Evolutionary conservation across 768 basidiomycete genomes (phyloP).

Genomic region (Leccinum barrowsii): DNA sequence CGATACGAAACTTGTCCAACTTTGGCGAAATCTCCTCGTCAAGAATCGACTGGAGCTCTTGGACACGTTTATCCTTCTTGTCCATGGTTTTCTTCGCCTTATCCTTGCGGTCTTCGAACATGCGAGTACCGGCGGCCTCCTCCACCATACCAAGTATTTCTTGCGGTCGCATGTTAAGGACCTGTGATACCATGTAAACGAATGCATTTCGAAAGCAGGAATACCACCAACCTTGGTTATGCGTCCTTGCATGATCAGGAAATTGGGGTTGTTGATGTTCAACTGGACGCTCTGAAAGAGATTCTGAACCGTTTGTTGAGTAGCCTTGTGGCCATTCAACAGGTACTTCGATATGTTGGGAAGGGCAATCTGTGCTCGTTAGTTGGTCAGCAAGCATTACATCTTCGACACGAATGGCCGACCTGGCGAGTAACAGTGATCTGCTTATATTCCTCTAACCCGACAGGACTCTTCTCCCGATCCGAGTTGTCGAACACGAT

Average conservation of each 20-base stretch:
- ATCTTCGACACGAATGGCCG: constrained; percentile 15
- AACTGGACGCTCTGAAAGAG: constrained; percentile 96
- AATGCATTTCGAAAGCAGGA: not conserved
- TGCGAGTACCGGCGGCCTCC: constrained; percentile 96
- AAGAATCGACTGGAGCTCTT: constrained; percentile 79
- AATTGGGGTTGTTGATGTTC: constrained; percentile 99
- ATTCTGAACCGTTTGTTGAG: constrained; percentile 80
- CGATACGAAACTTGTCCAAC: constrained; percentile 80
- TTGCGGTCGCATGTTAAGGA: constrained; percentile 96
- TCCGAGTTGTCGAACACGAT: constrained; percentile 99
- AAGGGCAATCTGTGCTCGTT: constrained; percentile 70
- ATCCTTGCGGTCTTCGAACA: constrained; percentile 99
- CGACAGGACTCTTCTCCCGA: constrained; percentile 74
- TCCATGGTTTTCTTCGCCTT: constrained; percentile 94
- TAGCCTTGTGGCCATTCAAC: constrained; percentile 91
- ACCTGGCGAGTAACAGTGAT: constrained; percentile 98
- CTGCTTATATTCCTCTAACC: constrained; percentile 74
- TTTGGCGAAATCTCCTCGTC: constrained; percentile 93
- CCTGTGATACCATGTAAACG: constrained; percentile 31
- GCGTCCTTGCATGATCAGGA: constrained; percentile 99
- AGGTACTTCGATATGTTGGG: constrained; percentile 95
- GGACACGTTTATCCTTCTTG: constrained; percentile 95
- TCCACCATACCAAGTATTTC: constrained; percentile 99
- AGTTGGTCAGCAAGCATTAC: not conserved
- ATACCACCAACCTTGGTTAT: constrained; percentile 79